These are phyloP conservation scores for Pulveroboletus sp. DNA, from an alignment of 768 basidiomycete species.

Conservation along the genomic window DNA sequence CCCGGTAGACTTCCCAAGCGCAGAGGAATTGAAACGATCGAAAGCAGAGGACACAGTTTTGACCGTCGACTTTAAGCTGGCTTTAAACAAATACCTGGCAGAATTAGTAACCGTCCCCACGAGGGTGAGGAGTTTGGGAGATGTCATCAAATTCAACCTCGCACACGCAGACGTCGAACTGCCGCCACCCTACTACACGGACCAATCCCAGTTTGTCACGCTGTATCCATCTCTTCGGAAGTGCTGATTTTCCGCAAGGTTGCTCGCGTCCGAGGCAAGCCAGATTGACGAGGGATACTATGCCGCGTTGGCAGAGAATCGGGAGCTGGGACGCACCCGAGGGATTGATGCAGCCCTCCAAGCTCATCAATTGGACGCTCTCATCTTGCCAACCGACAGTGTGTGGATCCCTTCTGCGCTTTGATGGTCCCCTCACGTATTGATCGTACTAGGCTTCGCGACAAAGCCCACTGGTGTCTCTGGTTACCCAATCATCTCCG, in stretches of 20 bases:
- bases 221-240: background rate
- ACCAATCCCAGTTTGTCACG: constrained; percentile 34
- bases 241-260: constrained; percentile 14
- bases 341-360: constrained; percentile 56
- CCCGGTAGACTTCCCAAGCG: constrained; percentile 59
- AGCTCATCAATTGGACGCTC: constrained; percentile 46
- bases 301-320: constrained; percentile 43
- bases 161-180: constrained; percentile 49
- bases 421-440: background rate
- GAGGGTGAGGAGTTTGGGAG: constrained; percentile 54
- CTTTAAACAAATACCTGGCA: constrained; percentile 42
- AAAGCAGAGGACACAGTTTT: constrained; percentile 57
- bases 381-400: constrained; percentile 47
- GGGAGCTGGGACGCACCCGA: constrained; percentile 47
- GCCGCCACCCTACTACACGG: constrained; percentile 32
- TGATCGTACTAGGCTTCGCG: constrained; percentile 21
- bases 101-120: constrained; percentile 53
- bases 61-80: constrained; percentile 57
- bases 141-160: constrained; percentile 57
- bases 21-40: constrained; percentile 42
- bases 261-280: constrained; percentile 25
- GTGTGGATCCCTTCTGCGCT: background rate
- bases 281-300: constrained; percentile 41
- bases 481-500: constrained; percentile 66
- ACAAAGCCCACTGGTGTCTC: constrained; percentile 47